Evolutionary conservation across 129 eudicot genomes (phyloP), one percentile per base, ranked within the genome.

Genomic region (Lactuca sativa): DNA sequence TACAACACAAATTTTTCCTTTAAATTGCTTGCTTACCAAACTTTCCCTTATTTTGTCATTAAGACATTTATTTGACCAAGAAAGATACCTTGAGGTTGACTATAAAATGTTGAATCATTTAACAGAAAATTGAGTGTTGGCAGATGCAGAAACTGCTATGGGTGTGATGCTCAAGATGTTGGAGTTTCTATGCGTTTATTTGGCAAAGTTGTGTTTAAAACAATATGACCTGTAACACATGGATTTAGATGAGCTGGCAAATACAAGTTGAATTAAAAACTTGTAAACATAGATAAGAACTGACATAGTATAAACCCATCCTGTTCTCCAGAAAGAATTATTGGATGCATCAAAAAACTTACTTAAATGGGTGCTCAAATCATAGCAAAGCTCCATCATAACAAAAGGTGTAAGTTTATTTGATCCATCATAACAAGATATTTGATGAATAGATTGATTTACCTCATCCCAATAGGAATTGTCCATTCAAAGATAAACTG

Each of bases 271-370:
- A 51, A 38, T 18, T 7, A 43, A 36, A 43, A 36, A 71, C 14
- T 21, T 44, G 9, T 56, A 70, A 9, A 33, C 9, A 41, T 0
- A 32, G 2, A 65, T 6, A 64, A 61, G 43, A 40, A 84, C 83
- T 18, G 18, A 92, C 97, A 96, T 78, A 41, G 95, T 64, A 78
- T 88, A 92, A 67, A 89, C 69, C 98, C 98, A 92, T 77, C 98
- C 98, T 11, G 86, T 83, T 67, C 79, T 89, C 98, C 96, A 92
- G 65, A 92, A 89, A 71, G 98, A 73, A 64, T 86, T 81, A 13
- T 59, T 54, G 30, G 95, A 91, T 34, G 88, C 79, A 59, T 86
- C 83, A 72, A 92, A 56, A 83, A 92, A 96, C 85, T 82, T 89
- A 63, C 82, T 81, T 83, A 92, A 81, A 80, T 82, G 82, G 66